These are phyloP conservation scores for Exobasidium cylindrosporum DNA, from an alignment of 1,284 basidiomycete species.

Conservation along the genomic window DNA sequence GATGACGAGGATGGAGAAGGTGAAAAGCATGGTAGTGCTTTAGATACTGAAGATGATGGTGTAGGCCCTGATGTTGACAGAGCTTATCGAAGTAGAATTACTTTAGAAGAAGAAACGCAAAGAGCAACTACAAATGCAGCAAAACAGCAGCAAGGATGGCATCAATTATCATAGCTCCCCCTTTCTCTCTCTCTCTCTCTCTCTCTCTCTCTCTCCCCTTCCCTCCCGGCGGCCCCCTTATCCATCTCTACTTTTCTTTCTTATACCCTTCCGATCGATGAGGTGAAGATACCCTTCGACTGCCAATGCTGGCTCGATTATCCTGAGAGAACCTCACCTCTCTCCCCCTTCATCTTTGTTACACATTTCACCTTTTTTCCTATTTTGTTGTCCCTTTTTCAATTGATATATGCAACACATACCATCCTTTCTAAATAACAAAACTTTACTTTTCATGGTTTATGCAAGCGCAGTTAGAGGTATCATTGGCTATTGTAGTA, in stretches of 20 bases:
- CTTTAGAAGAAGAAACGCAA: not conserved
- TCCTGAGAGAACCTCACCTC: no score
- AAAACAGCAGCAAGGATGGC: not conserved
- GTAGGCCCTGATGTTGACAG: not conserved
- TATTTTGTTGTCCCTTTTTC: no score
- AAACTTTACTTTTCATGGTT: no score
- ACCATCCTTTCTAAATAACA: no score
- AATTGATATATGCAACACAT: no score
- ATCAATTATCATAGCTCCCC: conserved; percentile 2
- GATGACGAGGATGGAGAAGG: not conserved
- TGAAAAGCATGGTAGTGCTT: not conserved
- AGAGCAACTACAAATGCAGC: not conserved
- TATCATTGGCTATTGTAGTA: no score
- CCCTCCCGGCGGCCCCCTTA: not conserved
- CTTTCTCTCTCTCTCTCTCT: not conserved
- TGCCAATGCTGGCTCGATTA: no score
- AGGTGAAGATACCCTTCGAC: no score
- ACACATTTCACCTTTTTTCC: no score
- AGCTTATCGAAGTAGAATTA: not conserved
- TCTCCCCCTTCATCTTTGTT: no score
- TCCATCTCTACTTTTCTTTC: not conserved
- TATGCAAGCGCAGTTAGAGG: no score
- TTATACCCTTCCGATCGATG: no score
- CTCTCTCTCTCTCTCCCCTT: not conserved
- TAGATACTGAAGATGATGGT: not conserved